phyloP scores from a whole-genome alignment of 164 flowering plant genomes.

The Vitis rupestris region DNA sequence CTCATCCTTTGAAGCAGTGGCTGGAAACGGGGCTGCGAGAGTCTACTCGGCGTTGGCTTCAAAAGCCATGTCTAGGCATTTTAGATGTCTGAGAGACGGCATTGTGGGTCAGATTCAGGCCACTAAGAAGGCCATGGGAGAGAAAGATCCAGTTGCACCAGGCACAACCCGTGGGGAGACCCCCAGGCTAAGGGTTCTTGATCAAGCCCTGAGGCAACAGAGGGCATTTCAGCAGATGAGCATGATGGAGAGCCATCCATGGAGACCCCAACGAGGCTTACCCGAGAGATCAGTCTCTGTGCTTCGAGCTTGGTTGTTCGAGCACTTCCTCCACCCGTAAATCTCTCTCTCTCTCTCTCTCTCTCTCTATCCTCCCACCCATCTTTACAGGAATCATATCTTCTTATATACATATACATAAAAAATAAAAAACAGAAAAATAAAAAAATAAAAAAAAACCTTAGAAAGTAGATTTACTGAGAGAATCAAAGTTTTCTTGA shows the following conservation, averaged over 20 bases:
- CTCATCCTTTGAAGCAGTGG: slow-evolving; percentile 74
- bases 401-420: no score
- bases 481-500: slow-evolving; percentile 13
- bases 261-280: slow-evolving; percentile 97
- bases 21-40: slow-evolving; percentile 68
- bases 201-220: slow-evolving; percentile 79
- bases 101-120: slow-evolving; percentile 70
- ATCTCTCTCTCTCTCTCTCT: slow-evolving; percentile 18
- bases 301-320: slow-evolving; percentile 98
- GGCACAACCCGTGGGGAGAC: slow-evolving; percentile 79
- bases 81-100: slow-evolving; percentile 79
- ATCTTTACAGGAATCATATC: no score
- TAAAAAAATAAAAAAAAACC: no score
- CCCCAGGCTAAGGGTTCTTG: slow-evolving; percentile 70
- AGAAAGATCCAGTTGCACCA: slow-evolving; percentile 61
- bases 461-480: slow-evolving; percentile 10
- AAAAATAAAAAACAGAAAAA: no score
- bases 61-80: slow-evolving; percentile 90
- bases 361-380: neutral
- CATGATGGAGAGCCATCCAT: slow-evolving; percentile 83
- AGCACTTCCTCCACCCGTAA: slow-evolving; percentile 99
- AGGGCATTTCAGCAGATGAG: slow-evolving; percentile 77
- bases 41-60: slow-evolving; percentile 76
- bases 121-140: slow-evolving; percentile 75
- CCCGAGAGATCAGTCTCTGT: slow-evolving; percentile 92